Conservation (phyloP, 257 asterid species). For the Coffea eugenioides region DNA sequence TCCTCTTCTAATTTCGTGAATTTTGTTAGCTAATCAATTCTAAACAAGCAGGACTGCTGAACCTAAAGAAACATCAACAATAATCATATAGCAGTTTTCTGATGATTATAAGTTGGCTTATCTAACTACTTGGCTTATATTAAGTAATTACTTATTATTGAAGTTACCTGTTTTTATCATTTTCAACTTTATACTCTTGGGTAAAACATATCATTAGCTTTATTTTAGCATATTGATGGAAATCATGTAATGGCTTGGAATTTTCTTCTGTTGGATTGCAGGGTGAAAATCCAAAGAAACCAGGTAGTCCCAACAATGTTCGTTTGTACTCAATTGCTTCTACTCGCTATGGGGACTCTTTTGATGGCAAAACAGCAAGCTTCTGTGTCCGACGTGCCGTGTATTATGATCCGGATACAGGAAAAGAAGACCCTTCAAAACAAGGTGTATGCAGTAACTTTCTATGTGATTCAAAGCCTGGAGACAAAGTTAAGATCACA, state of each 20-base stretch:
- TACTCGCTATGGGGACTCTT: slow-evolving; percentile 80
- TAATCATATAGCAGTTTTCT: neutral
- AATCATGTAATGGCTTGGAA: neutral
- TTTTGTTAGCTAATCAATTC: neutral
- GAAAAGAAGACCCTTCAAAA: slow-evolving; percentile 82
- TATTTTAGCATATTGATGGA: neutral
- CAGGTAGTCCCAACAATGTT: slow-evolving; percentile 85
- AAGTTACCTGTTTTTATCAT: neutral
- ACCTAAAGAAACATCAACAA: neutral
- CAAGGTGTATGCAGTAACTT: slow-evolving; percentile 90
- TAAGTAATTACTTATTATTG: neutral
- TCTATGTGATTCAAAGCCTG: slow-evolving; percentile 85
- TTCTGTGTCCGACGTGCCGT: slow-evolving; percentile 92
- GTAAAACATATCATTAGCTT: neutral
- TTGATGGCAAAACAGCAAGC: slow-evolving; percentile 90
- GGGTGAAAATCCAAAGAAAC: slow-evolving; percentile 96
- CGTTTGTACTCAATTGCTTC: slow-evolving; percentile 92
- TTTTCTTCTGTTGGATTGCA: slow-evolving; percentile 24
- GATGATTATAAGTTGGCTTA: neutral
- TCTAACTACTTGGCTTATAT: neutral
- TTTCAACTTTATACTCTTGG: neutral
- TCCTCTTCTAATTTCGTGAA: neutral
- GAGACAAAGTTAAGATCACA: slow-evolving; percentile 80
- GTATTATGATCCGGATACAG: slow-evolving; percentile 85
- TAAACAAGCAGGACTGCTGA: neutral